Base-by-base conservation (phyloP, 495 filamentous ascomycete genomes). In the Aspergillus affinis region DNA sequence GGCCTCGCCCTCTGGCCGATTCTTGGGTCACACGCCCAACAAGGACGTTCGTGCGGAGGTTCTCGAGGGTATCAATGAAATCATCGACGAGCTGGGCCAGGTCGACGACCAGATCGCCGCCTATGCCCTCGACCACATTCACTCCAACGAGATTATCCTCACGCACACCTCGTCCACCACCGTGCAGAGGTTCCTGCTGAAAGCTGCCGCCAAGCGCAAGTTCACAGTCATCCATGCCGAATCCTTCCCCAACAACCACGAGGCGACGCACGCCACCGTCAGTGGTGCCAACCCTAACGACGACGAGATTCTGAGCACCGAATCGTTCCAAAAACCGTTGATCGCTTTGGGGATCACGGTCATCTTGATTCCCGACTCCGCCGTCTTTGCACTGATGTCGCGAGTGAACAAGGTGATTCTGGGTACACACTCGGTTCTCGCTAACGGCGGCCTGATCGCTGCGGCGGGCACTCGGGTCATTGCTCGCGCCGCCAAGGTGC, bases 351-450 rank as follows among this genome's bases (percentile, higher is more conserved):
- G 92, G 53, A 88, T 95, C 54, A 89, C 85, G 9, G 88, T 93
- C 32, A 87, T 95, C 60, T 78, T 90, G 27, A 88, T 96, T 44
- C 87, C 92, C 20, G 91, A 92, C 70, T 88, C 89, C 12, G 88
- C 90, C 13, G 84, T 94, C 44, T 93, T 91, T 75, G 92, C 92
- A 6, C 85, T 96, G 57, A 97, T 97, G 89, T 89, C 93, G 0
- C 85, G 87, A 54, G 90, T 96, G 66, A 95, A 93, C 79, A 97
- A 97, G 78, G 92, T 97, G 60, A 90, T 97, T 32, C 80, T 97
- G 23, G 86, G 88, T 21, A 91, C 92, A 9, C 90, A 93, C 66
- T 88, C 87, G 17, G 90, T 97, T 45, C 86, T 93, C 44, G 90
- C 90, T 41, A 92, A 93, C 67, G 93, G 93, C 44, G 90, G 89